phyloP scores from a whole-genome alignment of 2,329 filamentous ascomycete genomes.

The Blumeria hordei region DNA sequence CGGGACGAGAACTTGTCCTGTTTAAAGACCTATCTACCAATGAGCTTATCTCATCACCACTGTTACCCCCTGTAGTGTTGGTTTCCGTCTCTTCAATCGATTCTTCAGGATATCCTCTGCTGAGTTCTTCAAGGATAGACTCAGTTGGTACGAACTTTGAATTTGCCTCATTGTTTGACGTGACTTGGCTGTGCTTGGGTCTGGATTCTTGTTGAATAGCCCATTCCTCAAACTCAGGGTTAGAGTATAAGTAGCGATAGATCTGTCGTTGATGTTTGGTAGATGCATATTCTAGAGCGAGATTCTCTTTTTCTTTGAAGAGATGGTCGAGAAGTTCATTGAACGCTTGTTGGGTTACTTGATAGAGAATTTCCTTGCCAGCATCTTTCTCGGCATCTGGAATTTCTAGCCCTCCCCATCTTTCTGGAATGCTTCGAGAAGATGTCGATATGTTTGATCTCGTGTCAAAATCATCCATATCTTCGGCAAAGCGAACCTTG shows the following conservation, averaged over 20 bases:
- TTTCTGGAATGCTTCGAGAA: constrained; percentile 45
- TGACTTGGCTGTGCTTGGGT: too few species aligned
- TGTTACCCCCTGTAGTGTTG: too few species aligned
- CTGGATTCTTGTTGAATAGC: constrained; percentile 2
- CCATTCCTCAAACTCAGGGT: constrained; percentile 18
- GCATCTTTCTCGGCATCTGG: constrained; percentile 61
- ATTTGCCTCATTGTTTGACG: too few species aligned
- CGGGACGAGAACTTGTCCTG: too few species aligned
- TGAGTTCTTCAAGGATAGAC: too few species aligned
- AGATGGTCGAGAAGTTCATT: constrained; percentile 77
- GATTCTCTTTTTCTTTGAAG: constrained; percentile 59
- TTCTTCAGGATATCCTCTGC: too few species aligned
- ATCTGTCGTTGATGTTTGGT: constrained; percentile 36
- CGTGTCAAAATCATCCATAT: constrained; percentile 42
- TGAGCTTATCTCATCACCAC: too few species aligned
- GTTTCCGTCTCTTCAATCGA: too few species aligned
- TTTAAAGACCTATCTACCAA: too few species aligned
- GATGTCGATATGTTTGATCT: constrained; percentile 50
- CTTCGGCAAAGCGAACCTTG: constrained; percentile 55
- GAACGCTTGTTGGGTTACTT: constrained; percentile 75
- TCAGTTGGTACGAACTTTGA: too few species aligned
- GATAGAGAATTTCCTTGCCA: constrained; percentile 53
- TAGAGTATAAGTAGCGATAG: constrained; percentile 25
- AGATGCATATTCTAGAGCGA: constrained; percentile 41
- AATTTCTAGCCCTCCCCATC: constrained; percentile 57